These are phyloP conservation scores for Groenewaldozyma salmanticensis DNA, from an alignment of 805 yeast species.

Conservation along the genomic window DNA sequence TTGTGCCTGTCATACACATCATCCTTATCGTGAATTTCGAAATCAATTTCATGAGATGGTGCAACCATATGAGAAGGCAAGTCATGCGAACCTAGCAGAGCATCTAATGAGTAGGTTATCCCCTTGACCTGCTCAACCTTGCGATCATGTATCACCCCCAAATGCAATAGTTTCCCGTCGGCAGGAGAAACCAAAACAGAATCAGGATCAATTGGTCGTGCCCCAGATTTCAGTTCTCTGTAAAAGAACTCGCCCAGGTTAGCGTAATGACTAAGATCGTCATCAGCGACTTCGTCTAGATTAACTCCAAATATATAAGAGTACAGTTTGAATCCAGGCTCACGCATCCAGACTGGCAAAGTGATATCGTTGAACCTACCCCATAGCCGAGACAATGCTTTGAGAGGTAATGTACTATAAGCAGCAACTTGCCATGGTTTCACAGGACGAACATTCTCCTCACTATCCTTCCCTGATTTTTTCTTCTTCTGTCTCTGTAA, in stretches of 20 bases:
- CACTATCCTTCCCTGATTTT: constrained; percentile 9
- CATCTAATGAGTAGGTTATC: constrained; percentile 81
- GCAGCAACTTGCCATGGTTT: constrained; percentile 86
- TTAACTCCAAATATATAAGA: constrained; percentile 78
- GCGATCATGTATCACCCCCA: constrained; percentile 71
- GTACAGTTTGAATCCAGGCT: constrained; percentile 71
- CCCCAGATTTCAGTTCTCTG: constrained; percentile 66
- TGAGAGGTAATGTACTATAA: constrained; percentile 82
- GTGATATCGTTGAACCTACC: constrained; percentile 78
- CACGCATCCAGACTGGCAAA: constrained; percentile 81
- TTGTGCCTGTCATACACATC: constrained; percentile 43
- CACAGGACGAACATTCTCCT: constrained; percentile 34
- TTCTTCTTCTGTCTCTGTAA: constrained; percentile 9
- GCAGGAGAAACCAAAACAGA: constrained; percentile 77
- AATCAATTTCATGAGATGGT: constrained; percentile 28
- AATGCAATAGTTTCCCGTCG: constrained; percentile 82
- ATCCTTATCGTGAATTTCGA: constrained; percentile 22
- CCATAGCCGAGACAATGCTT: constrained; percentile 89
- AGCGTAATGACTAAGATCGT: constrained; percentile 60
- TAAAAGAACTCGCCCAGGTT: constrained; percentile 90
- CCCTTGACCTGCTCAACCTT: constrained; percentile 93
- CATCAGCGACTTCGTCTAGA: constrained; percentile 79
- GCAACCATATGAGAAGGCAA: constrained; percentile 7
- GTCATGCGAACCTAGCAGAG: constrained; percentile 53
- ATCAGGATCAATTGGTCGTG: constrained; percentile 61